Percentiles rank a stretch among this genome's conserved stretches.
Conservation (phyloP, 306 rosid genomes). For the Geum urbanum region DNA sequence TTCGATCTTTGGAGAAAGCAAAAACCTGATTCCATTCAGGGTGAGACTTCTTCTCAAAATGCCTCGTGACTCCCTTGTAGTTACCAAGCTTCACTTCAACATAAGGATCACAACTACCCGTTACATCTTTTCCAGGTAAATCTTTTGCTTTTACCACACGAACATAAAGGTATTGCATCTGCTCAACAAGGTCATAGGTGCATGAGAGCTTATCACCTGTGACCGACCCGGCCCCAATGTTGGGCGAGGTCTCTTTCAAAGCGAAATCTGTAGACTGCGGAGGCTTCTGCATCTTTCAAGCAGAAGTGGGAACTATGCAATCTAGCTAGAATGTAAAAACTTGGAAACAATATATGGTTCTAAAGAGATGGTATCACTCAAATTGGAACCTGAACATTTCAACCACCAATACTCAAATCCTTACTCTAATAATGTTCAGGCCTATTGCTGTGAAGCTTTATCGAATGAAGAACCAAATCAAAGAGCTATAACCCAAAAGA, state of each 20-base stretch:
- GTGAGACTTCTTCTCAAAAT: slow-evolving; percentile 75
- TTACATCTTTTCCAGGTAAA: slow-evolving; percentile 74
- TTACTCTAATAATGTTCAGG: background rate
- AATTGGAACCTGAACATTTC: slow-evolving; percentile 1
- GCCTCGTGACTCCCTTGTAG: slow-evolving; percentile 68
- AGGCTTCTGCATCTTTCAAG: slow-evolving; percentile 68
- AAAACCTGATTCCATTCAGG: slow-evolving; percentile 80
- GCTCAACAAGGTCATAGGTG: slow-evolving; percentile 90
- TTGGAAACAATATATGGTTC: background rate
- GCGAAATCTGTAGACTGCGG: slow-evolving; percentile 64
- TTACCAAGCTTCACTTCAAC: slow-evolving; percentile 89
- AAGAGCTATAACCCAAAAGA: slow-evolving; percentile 15
- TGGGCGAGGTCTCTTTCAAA: slow-evolving; percentile 79
- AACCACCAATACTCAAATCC: slow-evolving; percentile 1
- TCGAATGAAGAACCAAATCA: slow-evolving; percentile 14
- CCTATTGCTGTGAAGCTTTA: background rate
- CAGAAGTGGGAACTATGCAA: slow-evolving; percentile 13
- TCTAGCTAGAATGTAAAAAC: background rate
- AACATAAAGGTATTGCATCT: slow-evolving; percentile 84
- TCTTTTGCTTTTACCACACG: slow-evolving; percentile 83
- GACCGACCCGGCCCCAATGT: slow-evolving; percentile 65
- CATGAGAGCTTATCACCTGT: slow-evolving; percentile 67
- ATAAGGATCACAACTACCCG: slow-evolving; percentile 85
- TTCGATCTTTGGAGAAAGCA: slow-evolving; percentile 78
- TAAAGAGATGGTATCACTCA: background rate